Conservation (phyloP, 257 asterid genomes). For the Fraxinus americana region DNA sequence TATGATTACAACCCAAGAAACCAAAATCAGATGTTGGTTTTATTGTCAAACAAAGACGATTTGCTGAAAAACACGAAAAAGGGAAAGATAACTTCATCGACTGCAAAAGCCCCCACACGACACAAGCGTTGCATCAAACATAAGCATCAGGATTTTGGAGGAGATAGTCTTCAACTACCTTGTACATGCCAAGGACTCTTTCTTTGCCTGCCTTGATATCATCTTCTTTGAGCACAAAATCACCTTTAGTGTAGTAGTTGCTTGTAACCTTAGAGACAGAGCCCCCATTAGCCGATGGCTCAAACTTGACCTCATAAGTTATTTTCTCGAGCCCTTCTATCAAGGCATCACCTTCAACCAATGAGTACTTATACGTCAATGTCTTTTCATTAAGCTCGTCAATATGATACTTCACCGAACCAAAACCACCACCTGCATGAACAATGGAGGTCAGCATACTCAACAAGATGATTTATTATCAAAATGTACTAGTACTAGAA, state of each 20-base stretch:
- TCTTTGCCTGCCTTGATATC: constrained; percentile 24
- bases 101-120: background rate
- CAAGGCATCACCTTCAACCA: constrained; percentile 24
- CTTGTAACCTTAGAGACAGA: constrained; percentile 17
- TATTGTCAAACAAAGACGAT: background rate
- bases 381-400: constrained; percentile 19
- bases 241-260: constrained; percentile 8
- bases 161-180: constrained; percentile 23
- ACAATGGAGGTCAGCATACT: background rate
- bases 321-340: constrained; percentile 23
- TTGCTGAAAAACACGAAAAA: background rate
- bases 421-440: constrained; percentile 8
- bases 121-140: background rate
- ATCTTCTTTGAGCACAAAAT: constrained; percentile 20
- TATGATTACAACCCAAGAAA: background rate
- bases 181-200: constrained; percentile 18
- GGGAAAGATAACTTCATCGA: background rate
- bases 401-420: constrained; percentile 9
- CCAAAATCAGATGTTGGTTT: background rate
- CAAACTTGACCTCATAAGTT: constrained; percentile 21
- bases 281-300: constrained; percentile 13
- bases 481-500: too few relatives aligned
- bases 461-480: too few relatives aligned
- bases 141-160: constrained; percentile 17
- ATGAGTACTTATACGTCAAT: constrained; percentile 6